Evolutionary conservation across 176 grass and related monocot species (phyloP).

Genomic region (Musa acuminata): DNA sequence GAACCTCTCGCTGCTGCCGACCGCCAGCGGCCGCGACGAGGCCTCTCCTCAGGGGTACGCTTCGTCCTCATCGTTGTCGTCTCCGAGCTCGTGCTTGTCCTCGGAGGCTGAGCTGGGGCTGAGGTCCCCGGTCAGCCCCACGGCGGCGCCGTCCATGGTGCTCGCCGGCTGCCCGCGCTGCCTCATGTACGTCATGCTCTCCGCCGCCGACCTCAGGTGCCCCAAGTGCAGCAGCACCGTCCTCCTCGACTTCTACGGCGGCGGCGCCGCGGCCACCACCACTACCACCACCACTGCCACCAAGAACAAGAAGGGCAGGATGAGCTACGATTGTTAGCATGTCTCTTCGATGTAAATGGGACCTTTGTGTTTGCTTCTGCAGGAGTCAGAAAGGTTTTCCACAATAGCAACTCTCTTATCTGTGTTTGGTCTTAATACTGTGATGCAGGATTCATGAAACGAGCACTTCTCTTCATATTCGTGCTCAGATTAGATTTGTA

Average conservation of each 20-base stretch:
- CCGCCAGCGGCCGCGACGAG: background rate
- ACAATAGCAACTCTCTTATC: too few species aligned
- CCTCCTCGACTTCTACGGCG: slow-evolving; percentile 4
- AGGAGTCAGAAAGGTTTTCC: too few species aligned
- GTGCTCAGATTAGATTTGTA: too few species aligned
- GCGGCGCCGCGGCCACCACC: background rate
- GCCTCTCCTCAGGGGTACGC: background rate
- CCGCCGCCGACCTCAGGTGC: background rate
- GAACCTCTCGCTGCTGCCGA: background rate
- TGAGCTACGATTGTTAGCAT: background rate
- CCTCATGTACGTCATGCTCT: slow-evolving; percentile 10
- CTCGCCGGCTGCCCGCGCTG: background rate
- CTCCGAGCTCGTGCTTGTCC: background rate
- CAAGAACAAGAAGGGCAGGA: background rate
- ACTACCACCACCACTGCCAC: background rate
- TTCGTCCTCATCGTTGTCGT: too few species aligned
- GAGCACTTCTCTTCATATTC: too few species aligned
- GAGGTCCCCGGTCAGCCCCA: background rate
- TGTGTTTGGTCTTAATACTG: too few species aligned
- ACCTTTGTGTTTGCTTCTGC: background rate
- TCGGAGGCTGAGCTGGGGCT: background rate
- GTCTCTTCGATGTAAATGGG: background rate
- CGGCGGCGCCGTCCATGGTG: slow-evolving; percentile 2
- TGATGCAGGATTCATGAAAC: too few species aligned
- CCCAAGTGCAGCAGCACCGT: slow-evolving; percentile 4